phyloP scores from a whole-genome alignment of 176 grass and related monocot species.

The Luzula sylvatica region DNA sequence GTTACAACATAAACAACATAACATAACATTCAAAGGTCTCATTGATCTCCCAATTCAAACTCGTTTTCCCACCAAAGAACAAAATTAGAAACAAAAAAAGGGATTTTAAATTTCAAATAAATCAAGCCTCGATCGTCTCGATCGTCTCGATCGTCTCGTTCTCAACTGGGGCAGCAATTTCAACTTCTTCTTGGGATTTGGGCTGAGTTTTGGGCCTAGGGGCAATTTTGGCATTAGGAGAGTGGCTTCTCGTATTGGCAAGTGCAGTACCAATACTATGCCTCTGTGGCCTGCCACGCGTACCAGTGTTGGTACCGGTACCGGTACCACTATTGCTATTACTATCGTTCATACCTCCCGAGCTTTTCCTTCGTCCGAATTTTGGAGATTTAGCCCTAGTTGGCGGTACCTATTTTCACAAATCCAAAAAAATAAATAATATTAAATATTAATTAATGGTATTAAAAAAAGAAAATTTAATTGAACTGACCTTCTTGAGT shows the following conservation, averaged over 20 bases:
- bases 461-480: neutral
- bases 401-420: slow-evolving; percentile 21
- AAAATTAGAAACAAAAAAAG: slow-evolving; percentile 19
- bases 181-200: slow-evolving; percentile 6
- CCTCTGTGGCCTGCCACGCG: slow-evolving; percentile 2
- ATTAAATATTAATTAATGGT: too few species aligned
- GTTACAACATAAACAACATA: slow-evolving; percentile 17
- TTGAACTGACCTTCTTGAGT: slow-evolving; percentile 70
- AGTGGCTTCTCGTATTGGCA: slow-evolving; percentile 11
- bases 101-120: too few species aligned
- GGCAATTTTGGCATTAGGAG: slow-evolving; percentile 1
- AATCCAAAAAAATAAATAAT: too few species aligned
- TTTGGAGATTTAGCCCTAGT: slow-evolving; percentile 46
- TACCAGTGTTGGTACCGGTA: neutral
- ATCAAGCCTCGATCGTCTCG: slow-evolving; percentile 13
- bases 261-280: slow-evolving; percentile 1
- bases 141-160: neutral
- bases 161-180: slow-evolving; percentile 1
- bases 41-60: slow-evolving; percentile 4
- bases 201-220: slow-evolving; percentile 9
- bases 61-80: slow-evolving; percentile 3
- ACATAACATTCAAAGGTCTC: slow-evolving; percentile 15
- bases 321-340: neutral
- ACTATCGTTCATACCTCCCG: neutral
- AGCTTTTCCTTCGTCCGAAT: slow-evolving; percentile 32